These are phyloP conservation scores for Lathyrus tuberosus DNA, from an alignment of 306 rosid species.

Conservation along the genomic window DNA sequence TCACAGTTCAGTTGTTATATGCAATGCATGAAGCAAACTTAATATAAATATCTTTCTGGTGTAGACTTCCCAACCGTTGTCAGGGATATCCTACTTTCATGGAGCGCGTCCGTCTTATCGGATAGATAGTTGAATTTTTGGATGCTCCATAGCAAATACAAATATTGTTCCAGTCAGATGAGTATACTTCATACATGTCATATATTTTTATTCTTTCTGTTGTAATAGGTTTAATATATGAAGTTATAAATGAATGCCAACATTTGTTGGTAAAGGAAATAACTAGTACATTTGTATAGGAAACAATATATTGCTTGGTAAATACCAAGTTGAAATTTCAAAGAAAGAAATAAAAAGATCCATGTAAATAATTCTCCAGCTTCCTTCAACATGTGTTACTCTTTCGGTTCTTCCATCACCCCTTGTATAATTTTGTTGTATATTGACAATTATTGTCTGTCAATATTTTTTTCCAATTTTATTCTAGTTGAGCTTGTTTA, in stretches of 20 bases:
- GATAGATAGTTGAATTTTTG: constrained; percentile 62
- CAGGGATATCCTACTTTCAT: constrained; percentile 85
- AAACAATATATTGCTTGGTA: constrained; percentile 28
- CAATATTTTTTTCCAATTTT: neutral
- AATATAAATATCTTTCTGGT: constrained; percentile 27
- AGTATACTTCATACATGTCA: constrained; percentile 42
- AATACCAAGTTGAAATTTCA: constrained; percentile 37
- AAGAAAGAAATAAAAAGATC: neutral
- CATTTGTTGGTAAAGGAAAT: constrained; percentile 36
- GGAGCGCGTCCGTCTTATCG: constrained; percentile 74
- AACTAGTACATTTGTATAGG: constrained; percentile 39
- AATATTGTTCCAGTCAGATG: constrained; percentile 40
- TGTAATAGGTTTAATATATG: constrained; percentile 26
- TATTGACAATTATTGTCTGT: neutral
- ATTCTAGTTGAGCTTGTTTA: constrained; percentile 9
- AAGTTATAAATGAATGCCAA: constrained; percentile 39
- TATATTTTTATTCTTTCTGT: constrained; percentile 26
- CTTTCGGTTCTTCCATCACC: neutral
- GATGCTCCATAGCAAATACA: constrained; percentile 41
- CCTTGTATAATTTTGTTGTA: neutral
- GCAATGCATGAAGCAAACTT: constrained; percentile 20
- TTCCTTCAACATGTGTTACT: neutral
- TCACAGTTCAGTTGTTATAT: constrained; percentile 21
- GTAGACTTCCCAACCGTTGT: constrained; percentile 77
- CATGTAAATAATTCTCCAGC: neutral